Evolutionary conservation across 73 alveolate genomes (phyloP).

Genomic region (Symbiodinium pilosum): DNA sequence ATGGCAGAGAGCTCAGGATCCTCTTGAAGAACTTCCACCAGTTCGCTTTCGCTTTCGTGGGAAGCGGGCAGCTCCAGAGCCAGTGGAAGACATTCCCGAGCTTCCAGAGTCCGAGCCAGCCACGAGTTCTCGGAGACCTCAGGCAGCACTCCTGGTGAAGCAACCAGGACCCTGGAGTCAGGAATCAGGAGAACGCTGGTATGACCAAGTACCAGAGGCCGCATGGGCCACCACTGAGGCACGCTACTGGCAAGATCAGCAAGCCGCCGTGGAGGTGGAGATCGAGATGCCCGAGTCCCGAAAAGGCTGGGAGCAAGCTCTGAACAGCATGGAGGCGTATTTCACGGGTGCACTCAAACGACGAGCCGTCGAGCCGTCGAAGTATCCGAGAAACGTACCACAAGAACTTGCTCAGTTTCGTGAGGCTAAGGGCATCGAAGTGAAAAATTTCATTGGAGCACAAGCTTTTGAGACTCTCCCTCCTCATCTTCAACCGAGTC

Average conservation of each 20-base stretch:
- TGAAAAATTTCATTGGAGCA: not conserved
- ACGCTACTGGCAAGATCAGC: not conserved
- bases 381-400: not conserved
- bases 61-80: not conserved
- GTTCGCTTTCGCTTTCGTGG: not conserved
- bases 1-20: not conserved
- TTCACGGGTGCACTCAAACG: not conserved
- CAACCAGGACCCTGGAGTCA: not conserved
- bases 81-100: not conserved
- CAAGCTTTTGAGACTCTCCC: not conserved
- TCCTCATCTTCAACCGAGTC: not conserved
- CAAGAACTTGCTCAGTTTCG: not conserved
- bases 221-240: not conserved
- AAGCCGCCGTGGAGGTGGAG: not conserved
- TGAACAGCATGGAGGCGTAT: not conserved
- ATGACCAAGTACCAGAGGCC: not conserved
- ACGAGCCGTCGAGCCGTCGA: not conserved
- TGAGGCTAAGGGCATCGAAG: not conserved
- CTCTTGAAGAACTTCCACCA: not conserved
- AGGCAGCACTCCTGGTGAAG: not conserved
- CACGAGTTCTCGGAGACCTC: not conserved
- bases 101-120: not conserved
- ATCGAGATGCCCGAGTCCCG: not conserved
- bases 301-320: not conserved
- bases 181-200: not conserved